Conservation (phyloP, 202 grass and related monocot genomes). For the Setaria italica region DNA sequence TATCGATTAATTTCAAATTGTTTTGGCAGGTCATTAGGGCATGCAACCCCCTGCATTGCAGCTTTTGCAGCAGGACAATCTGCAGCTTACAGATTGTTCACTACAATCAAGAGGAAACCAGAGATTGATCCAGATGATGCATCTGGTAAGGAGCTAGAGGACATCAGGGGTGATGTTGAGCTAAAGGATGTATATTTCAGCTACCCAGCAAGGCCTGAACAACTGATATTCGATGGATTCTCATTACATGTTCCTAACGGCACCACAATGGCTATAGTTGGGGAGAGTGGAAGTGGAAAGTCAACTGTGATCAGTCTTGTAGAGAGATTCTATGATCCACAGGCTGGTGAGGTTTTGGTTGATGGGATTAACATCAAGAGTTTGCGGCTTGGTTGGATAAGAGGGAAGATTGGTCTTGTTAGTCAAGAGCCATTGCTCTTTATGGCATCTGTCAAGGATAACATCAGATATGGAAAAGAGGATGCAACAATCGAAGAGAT, state of each 20-base stretch:
- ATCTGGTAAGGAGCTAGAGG: conserved; percentile 57
- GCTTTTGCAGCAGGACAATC: conserved; percentile 80
- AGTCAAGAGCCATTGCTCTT: conserved; percentile 90
- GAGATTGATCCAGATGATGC: conserved; percentile 67
- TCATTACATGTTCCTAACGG: conserved; percentile 66
- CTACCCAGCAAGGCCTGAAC: conserved; percentile 77
- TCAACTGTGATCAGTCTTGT: conserved; percentile 85
- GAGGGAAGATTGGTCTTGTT: conserved; percentile 80
- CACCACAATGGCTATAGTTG: conserved; percentile 86
- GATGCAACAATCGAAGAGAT: conserved; percentile 73
- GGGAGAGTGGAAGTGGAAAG: conserved; percentile 87
- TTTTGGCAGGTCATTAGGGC: conserved; percentile 70
- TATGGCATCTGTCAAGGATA: conserved; percentile 78
- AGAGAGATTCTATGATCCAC: conserved; percentile 88
- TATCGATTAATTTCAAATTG: conserved; percentile 23
- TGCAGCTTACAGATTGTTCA: conserved; percentile 78
- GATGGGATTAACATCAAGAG: conserved; percentile 79
- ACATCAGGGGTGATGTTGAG: conserved; percentile 73
- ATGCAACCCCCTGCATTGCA: conserved; percentile 66
- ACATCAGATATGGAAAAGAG: conserved; percentile 83
- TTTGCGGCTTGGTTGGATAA: conserved; percentile 64
- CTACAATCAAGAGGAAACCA: conserved; percentile 78
- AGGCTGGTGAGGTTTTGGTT: conserved; percentile 74
- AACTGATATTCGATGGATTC: conserved; percentile 77
- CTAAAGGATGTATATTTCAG: conserved; percentile 79